Base-by-base conservation (phyloP, 1,284 basidiomycete species). In the Testicularia cyperi region DNA sequence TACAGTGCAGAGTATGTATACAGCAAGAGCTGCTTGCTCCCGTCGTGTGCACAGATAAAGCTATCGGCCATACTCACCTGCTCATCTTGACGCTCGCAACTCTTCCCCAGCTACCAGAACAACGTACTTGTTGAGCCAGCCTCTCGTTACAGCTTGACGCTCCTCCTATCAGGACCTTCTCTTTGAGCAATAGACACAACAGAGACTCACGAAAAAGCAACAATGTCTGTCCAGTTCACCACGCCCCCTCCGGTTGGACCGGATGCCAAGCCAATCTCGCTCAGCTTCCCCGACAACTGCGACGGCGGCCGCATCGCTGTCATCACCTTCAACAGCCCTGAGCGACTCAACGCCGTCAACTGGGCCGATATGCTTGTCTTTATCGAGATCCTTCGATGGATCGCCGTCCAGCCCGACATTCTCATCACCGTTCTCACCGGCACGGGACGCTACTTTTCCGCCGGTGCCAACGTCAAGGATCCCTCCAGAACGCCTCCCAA, bases 401-500 rank as follows among this genome's bases (percentile, higher is more conserved):
- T 69, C 25, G 44, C 48, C 1, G 22, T 38, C 9, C 64, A 67
- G 26, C 47, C 60, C 4, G 27, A 49, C n/a, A 36, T 69, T 20
- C 27, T 57, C 10, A 41, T 69, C 26, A 60, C 55, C 21, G 45
- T 69, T 15, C 43, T 69, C 20, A 68, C 67, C 16, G 67, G 53
- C 20, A 49, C 42, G 15, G 67, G 67, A 13, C 36, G 67, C 5
- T 69, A 64, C 53, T 69, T 61, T 24, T 62, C 56, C 12, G 54
- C 66, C 5, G 66, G 66, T 4, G 66, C 66, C 26, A 46, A 67
- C 22, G 49, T 69, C 31, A 49, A 58, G 18, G 66, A 68, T 19
- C 52, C 64, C 5, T 51, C 64, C 0, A 49, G 66, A 6, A 15
- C 29, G 5, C 37, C 44, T 6, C 52, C 63, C 4, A 13, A 34